A percentile compares a stretch with the other conserved stretches of the same genome.
Evolutionary conservation across 768 basidiomycete species (phyloP).

Genomic region (Termitomyces sp.): DNA sequence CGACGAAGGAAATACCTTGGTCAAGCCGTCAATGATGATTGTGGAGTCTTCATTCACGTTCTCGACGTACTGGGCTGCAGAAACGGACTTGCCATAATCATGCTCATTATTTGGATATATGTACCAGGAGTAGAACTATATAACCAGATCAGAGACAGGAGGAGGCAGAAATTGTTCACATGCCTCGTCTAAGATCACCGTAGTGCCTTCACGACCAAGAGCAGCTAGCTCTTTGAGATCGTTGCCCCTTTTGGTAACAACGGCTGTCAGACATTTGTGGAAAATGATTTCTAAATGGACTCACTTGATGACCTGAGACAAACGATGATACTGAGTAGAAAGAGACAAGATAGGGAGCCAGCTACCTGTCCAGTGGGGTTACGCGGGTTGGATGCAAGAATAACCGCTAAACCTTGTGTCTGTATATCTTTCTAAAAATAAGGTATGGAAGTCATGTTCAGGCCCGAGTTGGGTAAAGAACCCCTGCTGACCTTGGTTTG

Average conservation of each 20-base stretch:
- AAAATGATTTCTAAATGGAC: not conserved
- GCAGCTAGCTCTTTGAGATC: conserved; percentile 78
- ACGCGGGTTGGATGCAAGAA: conserved; percentile 90
- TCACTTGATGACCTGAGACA: conserved; percentile 45
- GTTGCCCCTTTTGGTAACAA: conserved; percentile 49
- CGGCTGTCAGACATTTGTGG: not conserved
- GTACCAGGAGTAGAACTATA: conserved; percentile 92
- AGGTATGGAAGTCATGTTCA: conserved; percentile 5
- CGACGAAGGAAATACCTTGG: conserved; percentile 50
- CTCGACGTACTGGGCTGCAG: conserved; percentile 78
- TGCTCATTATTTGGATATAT: conserved; percentile 76
- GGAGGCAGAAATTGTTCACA: not conserved
- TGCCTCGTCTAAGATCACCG: conserved; percentile 82
- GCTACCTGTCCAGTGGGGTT: conserved; percentile 92
- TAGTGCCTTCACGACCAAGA: conserved; percentile 71
- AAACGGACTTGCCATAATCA: conserved; percentile 73
- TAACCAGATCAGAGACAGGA: conserved; percentile 4
- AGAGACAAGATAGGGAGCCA: not conserved
- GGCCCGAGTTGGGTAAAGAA: no score
- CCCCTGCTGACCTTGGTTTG: conserved; percentile 54
- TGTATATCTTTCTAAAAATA: conserved; percentile 66
- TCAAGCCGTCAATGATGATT: conserved; percentile 87
- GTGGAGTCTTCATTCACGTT: conserved; percentile 84
- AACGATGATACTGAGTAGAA: not conserved
- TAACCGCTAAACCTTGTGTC: conserved; percentile 77